Percentiles rank a stretch among this genome's conserved stretches.
These are phyloP conservation scores for Vanrija sp. DNA, from an alignment of 1,284 basidiomycete species.

Conservation along the genomic window DNA sequence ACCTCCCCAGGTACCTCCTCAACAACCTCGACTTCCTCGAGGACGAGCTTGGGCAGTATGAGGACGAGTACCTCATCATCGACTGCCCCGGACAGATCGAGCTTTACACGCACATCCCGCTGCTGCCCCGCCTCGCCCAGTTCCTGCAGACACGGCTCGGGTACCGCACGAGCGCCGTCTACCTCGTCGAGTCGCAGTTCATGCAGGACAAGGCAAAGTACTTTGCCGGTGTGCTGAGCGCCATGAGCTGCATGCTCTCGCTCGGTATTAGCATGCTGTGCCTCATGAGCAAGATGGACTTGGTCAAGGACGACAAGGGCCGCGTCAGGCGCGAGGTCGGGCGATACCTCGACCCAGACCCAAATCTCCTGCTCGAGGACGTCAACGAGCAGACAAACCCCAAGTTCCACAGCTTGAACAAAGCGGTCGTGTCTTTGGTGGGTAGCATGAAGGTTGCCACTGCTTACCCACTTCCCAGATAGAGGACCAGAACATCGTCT, in stretches of 20 bases:
- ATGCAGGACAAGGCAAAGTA: conserved; percentile 99
- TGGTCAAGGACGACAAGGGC: conserved; percentile 77
- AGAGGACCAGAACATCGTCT: conserved; percentile 96
- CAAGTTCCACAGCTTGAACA: conserved; percentile 87
- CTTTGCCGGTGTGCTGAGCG: conserved; percentile 95
- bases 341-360: conserved; percentile 94
- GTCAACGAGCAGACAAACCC: conserved; percentile 68
- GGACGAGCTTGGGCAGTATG: conserved; percentile 88
- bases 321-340: conserved; percentile 67
- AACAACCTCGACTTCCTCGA: conserved; percentile 99
- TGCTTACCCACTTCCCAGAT: conserved; percentile 54
- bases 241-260: conserved; percentile 99
- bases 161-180: conserved; percentile 78
- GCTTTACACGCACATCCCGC: conserved; percentile 96
- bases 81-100: conserved; percentile 99
- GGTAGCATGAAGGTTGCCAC: conserved; percentile 53
- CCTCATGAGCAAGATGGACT: conserved; percentile 98
- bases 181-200: conserved; percentile 95
- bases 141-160: conserved; percentile 56
- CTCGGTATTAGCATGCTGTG: conserved; percentile 96
- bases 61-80: conserved; percentile 95
- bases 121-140: conserved; percentile 82
- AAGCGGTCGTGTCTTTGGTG: conserved; percentile 81
- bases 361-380: conserved; percentile 72
- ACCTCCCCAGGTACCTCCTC: conserved; percentile 77